Conservation (phyloP, 2,329 filamentous ascomycete genomes). For the Penicillium sp. region DNA sequence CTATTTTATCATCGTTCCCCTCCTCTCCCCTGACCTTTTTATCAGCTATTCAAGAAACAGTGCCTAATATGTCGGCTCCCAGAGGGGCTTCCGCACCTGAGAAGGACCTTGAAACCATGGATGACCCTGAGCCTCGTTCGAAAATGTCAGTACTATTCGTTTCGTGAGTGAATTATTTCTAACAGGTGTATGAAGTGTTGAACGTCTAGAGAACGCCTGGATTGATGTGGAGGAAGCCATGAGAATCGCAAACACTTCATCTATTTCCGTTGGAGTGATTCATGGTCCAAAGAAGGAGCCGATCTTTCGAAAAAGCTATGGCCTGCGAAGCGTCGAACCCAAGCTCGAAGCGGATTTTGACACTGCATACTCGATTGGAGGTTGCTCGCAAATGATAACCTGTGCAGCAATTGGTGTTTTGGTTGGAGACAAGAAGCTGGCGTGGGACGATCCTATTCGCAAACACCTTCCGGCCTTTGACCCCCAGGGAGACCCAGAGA, state of each 20-base stretch:
- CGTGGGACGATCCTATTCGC: not conserved
- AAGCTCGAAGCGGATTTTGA: not conserved
- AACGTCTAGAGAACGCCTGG: not conserved
- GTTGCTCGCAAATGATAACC: slow-evolving; percentile 2
- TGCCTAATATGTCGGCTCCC: not conserved
- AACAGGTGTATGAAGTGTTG: not conserved
- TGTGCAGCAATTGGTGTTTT: not conserved
- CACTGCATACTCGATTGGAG: not conserved
- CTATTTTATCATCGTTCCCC: too few relatives aligned
- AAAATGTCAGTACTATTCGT: not conserved
- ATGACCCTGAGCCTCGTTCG: not conserved
- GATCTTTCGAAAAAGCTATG: not conserved
- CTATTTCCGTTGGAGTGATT: not conserved
- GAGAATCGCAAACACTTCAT: not conserved
- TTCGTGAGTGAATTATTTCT: not conserved
- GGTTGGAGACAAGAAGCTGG: not conserved
- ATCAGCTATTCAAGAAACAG: too few relatives aligned
- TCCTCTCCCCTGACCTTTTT: too few relatives aligned
- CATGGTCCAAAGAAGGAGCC: not conserved
- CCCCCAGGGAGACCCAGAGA: not conserved
- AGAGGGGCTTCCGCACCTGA: too few relatives aligned
- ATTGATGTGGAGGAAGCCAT: not conserved
- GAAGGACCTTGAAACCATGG: not conserved
- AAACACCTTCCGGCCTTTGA: not conserved
- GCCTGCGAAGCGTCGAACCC: not conserved